Conservation (phyloP, 2,329 filamentous ascomycete species). For the Aspergillus chevalieri region DNA sequence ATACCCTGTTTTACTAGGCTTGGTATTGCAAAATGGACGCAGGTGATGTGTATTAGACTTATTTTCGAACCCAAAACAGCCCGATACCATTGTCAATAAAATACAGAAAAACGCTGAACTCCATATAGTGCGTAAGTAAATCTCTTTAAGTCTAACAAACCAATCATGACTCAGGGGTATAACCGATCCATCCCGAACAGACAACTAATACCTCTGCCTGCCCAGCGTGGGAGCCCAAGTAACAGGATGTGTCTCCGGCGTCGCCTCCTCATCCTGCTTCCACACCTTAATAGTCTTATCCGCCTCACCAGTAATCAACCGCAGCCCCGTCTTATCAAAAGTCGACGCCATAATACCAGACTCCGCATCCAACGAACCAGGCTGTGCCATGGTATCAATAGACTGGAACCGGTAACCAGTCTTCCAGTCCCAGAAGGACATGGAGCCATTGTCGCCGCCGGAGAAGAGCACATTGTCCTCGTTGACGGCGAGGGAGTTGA, state of each 20-base stretch:
- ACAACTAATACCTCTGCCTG: slow-evolving; percentile 63
- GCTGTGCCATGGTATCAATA: slow-evolving; percentile 85
- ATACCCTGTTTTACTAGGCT: not conserved
- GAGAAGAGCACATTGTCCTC: slow-evolving; percentile 94
- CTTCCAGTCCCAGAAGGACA: slow-evolving; percentile 99
- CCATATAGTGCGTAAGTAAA: slow-evolving; percentile 21
- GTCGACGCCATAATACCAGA: slow-evolving; percentile 90
- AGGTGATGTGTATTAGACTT: slow-evolving; percentile 6
- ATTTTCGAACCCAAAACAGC: slow-evolving; percentile 1
- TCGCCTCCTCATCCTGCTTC: slow-evolving; percentile 88
- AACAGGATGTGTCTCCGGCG: slow-evolving; percentile 82
- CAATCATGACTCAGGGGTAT: slow-evolving; percentile 14
- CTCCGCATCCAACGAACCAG: slow-evolving; percentile 88
- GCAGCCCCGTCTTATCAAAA: slow-evolving; percentile 81
- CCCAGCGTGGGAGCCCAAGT: slow-evolving; percentile 83
- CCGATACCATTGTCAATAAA: slow-evolving; percentile 4
- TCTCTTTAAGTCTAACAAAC: slow-evolving; percentile 14
- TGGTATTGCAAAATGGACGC: slow-evolving; percentile 8
- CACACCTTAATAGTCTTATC: slow-evolving; percentile 99
- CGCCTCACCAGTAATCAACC: slow-evolving; percentile 88
- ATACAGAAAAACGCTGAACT: slow-evolving; percentile 22
- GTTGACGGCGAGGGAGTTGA: slow-evolving; percentile 90
- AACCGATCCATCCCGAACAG: slow-evolving; percentile 2
- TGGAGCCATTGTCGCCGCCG: slow-evolving; percentile 90
- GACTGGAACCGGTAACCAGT: slow-evolving; percentile 86